phyloP scores from a whole-genome alignment of 169 alveolate species.

The Eimeria praecox region DNA sequence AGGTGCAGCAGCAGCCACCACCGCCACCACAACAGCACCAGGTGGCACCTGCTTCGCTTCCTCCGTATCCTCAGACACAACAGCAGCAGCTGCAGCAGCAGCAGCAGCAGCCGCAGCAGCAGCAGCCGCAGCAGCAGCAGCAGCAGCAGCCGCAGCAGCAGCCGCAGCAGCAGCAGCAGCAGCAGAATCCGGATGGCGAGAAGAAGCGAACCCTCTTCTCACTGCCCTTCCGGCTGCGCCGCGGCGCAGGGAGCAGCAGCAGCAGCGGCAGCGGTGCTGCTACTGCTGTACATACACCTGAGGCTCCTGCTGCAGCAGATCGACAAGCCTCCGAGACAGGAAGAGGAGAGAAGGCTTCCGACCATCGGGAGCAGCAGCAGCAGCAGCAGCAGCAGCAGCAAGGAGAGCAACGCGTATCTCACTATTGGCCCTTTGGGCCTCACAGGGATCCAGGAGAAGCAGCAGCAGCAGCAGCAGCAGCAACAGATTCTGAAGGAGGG shows the following conservation, averaged over 20 bases:
- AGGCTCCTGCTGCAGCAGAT: conserved; percentile 14
- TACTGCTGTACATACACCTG: conserved; percentile 1
- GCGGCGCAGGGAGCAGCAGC: conserved; percentile 39
- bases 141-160: conserved; percentile 19
- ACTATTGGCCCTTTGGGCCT: conserved; percentile 19
- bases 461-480: conserved; percentile 44
- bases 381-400: conserved; percentile 37
- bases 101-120: conserved; percentile 22
- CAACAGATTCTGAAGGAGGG: not conserved
- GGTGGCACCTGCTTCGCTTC: not conserved
- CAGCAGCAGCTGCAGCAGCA: conserved; percentile 29
- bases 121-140: conserved; percentile 7
- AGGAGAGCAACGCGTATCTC: not conserved
- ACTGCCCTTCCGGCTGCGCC: conserved; percentile 57
- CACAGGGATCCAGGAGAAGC: conserved; percentile 11
- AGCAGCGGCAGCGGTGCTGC: not conserved
- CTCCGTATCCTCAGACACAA: not conserved
- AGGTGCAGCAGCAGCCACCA: not conserved
- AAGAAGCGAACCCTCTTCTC: conserved; percentile 9
- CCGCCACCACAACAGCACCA: not conserved
- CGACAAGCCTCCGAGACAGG: not conserved
- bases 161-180: conserved; percentile 43
- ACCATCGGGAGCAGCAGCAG: conserved; percentile 7
- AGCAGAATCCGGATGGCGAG: conserved; percentile 18
- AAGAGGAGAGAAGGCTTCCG: not conserved